Percentiles rank a stretch among this genome's conserved stretches.
phyloP scores from a whole-genome alignment of 2,329 filamentous ascomycete genomes.

The Botrytis squamosa region DNA sequence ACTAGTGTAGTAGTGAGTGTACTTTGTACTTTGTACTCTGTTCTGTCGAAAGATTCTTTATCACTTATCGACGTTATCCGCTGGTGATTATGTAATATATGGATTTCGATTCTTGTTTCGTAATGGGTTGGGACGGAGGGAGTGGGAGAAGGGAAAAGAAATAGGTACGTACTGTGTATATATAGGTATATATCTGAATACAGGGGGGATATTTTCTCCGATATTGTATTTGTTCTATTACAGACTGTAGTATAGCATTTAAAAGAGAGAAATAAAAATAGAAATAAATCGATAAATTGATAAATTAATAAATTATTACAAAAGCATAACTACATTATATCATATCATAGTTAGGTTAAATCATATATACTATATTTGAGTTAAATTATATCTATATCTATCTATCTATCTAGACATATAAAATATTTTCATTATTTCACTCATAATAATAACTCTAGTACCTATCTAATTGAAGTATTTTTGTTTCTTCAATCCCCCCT shows the following conservation, averaged over 20 bases:
- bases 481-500: too few relatives aligned
- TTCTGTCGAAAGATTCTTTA: background rate
- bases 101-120: too few relatives aligned
- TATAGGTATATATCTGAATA: too few relatives aligned
- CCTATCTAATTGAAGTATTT: too few relatives aligned
- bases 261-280: background rate
- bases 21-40: too few relatives aligned
- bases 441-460: too few relatives aligned
- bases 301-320: background rate
- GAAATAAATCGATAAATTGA: background rate
- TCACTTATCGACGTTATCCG: conserved; percentile 9
- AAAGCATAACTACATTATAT: background rate
- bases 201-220: background rate
- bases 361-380: background rate
- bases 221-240: background rate
- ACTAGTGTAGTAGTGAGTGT: too few relatives aligned
- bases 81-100: background rate
- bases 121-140: background rate
- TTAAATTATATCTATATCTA: background rate
- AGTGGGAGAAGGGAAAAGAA: too few relatives aligned
- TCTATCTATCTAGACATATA: rapidly evolving
- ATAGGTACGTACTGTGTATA: too few relatives aligned
- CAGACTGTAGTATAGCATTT: too few relatives aligned
- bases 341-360: background rate
- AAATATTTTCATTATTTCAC: too few relatives aligned